Evolutionary conservation across 2,329 filamentous ascomycete species (phyloP).

Genomic region (Aspergillus candidus): DNA sequence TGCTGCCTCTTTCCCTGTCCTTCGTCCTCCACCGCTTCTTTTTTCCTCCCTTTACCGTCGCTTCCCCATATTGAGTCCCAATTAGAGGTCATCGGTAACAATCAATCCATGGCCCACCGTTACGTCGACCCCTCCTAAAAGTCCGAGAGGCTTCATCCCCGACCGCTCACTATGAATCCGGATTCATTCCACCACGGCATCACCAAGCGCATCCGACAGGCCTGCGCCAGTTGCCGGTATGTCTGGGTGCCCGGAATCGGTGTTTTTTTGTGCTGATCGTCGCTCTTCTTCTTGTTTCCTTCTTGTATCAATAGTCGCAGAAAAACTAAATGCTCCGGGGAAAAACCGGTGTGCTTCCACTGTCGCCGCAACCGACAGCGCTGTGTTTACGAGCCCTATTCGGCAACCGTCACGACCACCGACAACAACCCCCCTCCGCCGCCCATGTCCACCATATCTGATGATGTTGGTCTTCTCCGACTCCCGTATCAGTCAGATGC

Average conservation of each 20-base stretch:
- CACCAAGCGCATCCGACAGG: constrained; percentile 24
- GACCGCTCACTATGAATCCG: neutral
- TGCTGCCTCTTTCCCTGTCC: too few relatives aligned
- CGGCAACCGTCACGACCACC: constrained; percentile 6
- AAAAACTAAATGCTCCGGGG: constrained; percentile 23
- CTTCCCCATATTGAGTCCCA: too few relatives aligned
- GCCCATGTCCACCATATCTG: neutral
- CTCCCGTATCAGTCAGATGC: neutral
- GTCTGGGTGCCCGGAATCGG: neutral
- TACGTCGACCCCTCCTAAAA: too few relatives aligned
- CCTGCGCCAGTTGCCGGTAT: constrained; percentile 25
- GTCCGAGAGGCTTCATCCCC: too few relatives aligned
- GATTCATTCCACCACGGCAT: constrained; percentile 1
- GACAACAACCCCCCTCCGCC: neutral
- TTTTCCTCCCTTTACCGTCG: too few relatives aligned
- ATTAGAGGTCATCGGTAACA: too few relatives aligned
- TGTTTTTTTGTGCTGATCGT: too few relatives aligned
- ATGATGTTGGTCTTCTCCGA: too few relatives aligned
- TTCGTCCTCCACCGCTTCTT: too few relatives aligned
- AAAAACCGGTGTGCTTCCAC: constrained; percentile 20
- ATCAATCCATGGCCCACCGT: too few relatives aligned
- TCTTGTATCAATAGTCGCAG: constrained; percentile 13
- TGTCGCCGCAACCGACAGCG: constrained; percentile 20
- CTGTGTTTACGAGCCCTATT: constrained; percentile 23
- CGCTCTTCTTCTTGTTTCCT: neutral